Conservation (phyloP, 1,284 basidiomycete species). For the Tranzscheliella williamsii region DNA sequence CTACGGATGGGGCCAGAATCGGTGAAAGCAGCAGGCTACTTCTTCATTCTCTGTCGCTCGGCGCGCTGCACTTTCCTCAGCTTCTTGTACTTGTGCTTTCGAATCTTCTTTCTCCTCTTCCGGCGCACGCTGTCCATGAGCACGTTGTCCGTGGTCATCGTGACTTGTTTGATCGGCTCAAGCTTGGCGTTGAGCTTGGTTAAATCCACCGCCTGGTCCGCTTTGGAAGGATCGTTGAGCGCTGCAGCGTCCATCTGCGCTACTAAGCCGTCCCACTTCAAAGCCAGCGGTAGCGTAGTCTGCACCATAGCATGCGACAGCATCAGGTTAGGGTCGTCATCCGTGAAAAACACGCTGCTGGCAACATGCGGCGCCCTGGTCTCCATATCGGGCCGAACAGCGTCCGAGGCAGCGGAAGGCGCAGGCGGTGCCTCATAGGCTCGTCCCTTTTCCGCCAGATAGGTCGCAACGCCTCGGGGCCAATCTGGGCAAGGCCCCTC, state of each 20-base stretch:
- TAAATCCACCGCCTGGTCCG: slow-evolving; percentile 1
- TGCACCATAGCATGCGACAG: slow-evolving; percentile 57
- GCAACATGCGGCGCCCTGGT: slow-evolving; percentile 11
- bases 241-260: slow-evolving; percentile 45
- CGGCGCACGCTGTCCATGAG: slow-evolving; percentile 51
- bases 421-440: slow-evolving; percentile 52
- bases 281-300: slow-evolving; percentile 43
- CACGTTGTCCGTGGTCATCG: not conserved
- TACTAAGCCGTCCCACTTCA: slow-evolving; percentile 49
- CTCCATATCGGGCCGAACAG: slow-evolving; percentile 2
- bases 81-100: slow-evolving; percentile 61
- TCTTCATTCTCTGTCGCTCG: slow-evolving; percentile 54
- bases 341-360: slow-evolving; percentile 28
- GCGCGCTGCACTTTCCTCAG: slow-evolving; percentile 56
- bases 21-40: slow-evolving; percentile 16
- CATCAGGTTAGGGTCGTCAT: slow-evolving; percentile 54
- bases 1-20: no score
- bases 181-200: slow-evolving; percentile 3
- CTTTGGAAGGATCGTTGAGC: slow-evolving; percentile 14
- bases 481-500: slow-evolving; percentile 48
- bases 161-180: slow-evolving; percentile 9
- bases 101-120: slow-evolving; percentile 60
- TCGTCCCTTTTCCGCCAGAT: slow-evolving; percentile 50
- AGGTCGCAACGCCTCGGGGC: slow-evolving; percentile 54
- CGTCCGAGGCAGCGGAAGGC: slow-evolving; percentile 6